Base-by-base conservation (phyloP, 768 basidiomycete genomes). In the Suillus spraguei region DNA sequence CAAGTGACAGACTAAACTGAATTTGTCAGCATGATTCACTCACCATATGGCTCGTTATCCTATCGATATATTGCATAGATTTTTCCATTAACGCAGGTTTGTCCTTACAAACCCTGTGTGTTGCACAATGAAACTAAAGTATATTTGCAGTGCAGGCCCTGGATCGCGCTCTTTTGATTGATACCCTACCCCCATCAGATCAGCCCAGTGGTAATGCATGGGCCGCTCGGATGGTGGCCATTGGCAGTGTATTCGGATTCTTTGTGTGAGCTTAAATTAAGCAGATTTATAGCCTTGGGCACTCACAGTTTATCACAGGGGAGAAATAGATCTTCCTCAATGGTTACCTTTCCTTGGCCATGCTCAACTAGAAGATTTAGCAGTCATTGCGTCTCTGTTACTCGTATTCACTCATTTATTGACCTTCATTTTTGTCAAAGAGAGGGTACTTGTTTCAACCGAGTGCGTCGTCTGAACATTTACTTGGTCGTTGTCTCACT, bases 161-260 rank as follows among this genome's bases (percentile, higher is more conserved):
- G 22, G 94, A 97, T 73, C 91, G 96, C 55, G 93, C 95, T 0
- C 83, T 97, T 11, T 80, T 98, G 9, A 93, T 99, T 0, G 96
- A 99, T 71, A 91, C 85, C 0, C 75, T 97, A 5, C 89, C 94
- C 0, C 78, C 90, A 0, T 72, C 83, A 1, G 80, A 86, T 32
- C 96, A 99, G 73, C 87, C 95, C 7, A 79, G 84, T 10, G 95
- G 92, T 1, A 97, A 96, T 71, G 96, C 96, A 0, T 99, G 96
- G 96, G 96, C 94, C 0, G 94, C 92, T 0, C 80, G 91, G n/a
- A 96, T 97, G 94, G 78, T 91, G 52, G 93, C 92, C 1, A 70
- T 95, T 33, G 96, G 96, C 13, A 88, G 91, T 61, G 89, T 97
- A 0, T 79, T 87, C 2, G 95, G 95, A 0, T 97, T 95, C 74